Evolutionary conservation across 2,329 filamentous ascomycete genomes (phyloP), one percentile per base, ranked within the genome.

Genomic region (Xylariales sp.): DNA sequence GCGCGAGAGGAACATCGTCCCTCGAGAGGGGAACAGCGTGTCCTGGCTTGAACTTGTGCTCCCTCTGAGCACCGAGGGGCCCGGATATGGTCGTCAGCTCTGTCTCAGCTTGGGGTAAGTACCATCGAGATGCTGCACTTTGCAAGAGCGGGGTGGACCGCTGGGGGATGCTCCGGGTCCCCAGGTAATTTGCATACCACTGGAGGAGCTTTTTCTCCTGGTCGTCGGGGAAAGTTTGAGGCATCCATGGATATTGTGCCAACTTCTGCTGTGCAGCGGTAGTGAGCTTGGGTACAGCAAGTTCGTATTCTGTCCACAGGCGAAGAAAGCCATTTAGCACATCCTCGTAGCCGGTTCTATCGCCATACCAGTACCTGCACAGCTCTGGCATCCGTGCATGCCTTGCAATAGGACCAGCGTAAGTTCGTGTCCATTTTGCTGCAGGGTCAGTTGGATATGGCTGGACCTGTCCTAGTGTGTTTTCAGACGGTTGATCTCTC

Each of bases 361-460:
- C 55, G 11, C 54, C 50, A 38, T 51, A 58, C 51, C 53, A 59
- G 37, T 47, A 57, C 14, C 51, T 44, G 15, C 53, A 42, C 23
- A 60, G 44, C 31, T 53, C 43, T 12, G 42, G 39, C 13, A 58
- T 48, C 7, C 55, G 52, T 3, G 54, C 55, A 54, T 55, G 57
- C 43, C 56, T 46, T 40, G 51, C 55, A 13, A 60, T 46, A n/a
- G 56, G 56, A 7, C 56, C 56, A 34, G 50, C 38, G 32, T 60
- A 60, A 4, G 52, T 51, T 28, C 56, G 52, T 13, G 56, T 60
- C 55, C 55, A 60, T 45, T 54, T 55, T 31, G 56, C 50, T 5
- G 52, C 43, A 10, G 54, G 49, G 37, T 60, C 56, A 27, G 50
- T 51, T 7, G 56, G 56, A 25, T 60, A 60, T 5, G 48, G 46